A percentile compares a stretch with the other conserved stretches of the same genome.
Evolutionary conservation across 2,329 filamentous ascomycete genomes (phyloP).

Genomic region (Fusarium torreyae): DNA sequence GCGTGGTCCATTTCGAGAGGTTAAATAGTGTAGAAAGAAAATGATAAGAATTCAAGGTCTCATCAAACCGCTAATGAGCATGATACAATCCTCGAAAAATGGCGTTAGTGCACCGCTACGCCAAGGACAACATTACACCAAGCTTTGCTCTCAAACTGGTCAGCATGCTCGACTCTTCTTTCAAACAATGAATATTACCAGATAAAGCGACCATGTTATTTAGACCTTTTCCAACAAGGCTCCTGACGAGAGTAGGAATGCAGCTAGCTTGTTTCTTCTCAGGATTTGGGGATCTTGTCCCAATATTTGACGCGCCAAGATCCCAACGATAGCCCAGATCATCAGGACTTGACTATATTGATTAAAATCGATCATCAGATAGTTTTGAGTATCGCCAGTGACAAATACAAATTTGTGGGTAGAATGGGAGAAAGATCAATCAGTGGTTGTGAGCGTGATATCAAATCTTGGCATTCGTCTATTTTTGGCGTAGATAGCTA

Average conservation of each 20-base stretch:
- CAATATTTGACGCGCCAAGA: slow-evolving; percentile 42
- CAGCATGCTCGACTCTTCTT: slow-evolving; percentile 19
- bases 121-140: slow-evolving; percentile 20
- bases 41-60: too few species aligned
- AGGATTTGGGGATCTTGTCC: slow-evolving; percentile 44
- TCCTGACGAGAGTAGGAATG: slow-evolving; percentile 1
- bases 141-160: slow-evolving; percentile 20
- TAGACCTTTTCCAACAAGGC: slow-evolving; percentile 13
- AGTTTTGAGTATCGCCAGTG: slow-evolving; percentile 14
- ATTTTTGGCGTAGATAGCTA: not conserved
- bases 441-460: too few species aligned
- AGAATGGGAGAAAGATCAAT: not conserved
- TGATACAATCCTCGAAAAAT: not conserved
- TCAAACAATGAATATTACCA: not conserved
- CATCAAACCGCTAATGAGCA: too few species aligned
- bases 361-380: slow-evolving; percentile 19
- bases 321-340: slow-evolving; percentile 32
- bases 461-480: not conserved
- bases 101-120: not conserved
- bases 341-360: slow-evolving; percentile 7
- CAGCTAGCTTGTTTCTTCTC: slow-evolving; percentile 32
- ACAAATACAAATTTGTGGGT: slow-evolving; percentile 1
- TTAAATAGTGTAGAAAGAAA: too few species aligned
- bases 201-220: not conserved
- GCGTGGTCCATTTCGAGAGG: too few species aligned